Evolutionary conservation across 306 rosid genomes (phyloP).

Genomic region (Vigna nakashimae): DNA sequence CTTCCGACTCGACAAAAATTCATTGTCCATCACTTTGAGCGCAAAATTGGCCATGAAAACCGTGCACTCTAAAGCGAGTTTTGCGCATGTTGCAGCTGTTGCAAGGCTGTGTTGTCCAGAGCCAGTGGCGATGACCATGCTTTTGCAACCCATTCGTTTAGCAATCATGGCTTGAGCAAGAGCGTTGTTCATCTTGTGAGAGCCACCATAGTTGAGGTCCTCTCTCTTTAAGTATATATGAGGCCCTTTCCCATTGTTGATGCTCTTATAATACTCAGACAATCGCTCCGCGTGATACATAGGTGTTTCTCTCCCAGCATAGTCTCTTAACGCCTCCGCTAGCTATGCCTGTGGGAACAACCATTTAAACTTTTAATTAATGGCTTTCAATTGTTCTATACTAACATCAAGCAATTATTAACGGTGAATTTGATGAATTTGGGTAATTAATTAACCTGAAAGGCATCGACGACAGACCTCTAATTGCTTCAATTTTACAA

Average conservation of each 20-base stretch:
- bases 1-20: conserved; percentile 78
- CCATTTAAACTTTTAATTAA: not conserved
- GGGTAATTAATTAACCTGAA: conserved; percentile 54
- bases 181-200: conserved; percentile 83
- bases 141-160: conserved; percentile 56
- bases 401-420: too few relatives aligned
- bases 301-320: conserved; percentile 76
- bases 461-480: not conserved
- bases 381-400: not conserved
- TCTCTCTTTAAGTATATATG: conserved; percentile 79
- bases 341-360: conserved; percentile 51
- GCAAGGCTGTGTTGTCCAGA: conserved; percentile 80
- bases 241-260: too few relatives aligned
- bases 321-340: conserved; percentile 60
- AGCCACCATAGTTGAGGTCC: conserved; percentile 72
- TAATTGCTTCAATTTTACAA: too few relatives aligned
- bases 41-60: conserved; percentile 81
- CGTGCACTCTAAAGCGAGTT: conserved; percentile 59
- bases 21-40: conserved; percentile 93
- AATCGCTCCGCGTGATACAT: conserved; percentile 64
- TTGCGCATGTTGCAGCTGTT: conserved; percentile 75
- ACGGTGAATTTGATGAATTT: too few relatives aligned
- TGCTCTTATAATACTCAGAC: too few relatives aligned
- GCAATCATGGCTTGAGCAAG: conserved; percentile 79
- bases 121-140: conserved; percentile 63